phyloP scores from a whole-genome alignment of 192 early-diverging fungal species.

The Podila horticola region DNA sequence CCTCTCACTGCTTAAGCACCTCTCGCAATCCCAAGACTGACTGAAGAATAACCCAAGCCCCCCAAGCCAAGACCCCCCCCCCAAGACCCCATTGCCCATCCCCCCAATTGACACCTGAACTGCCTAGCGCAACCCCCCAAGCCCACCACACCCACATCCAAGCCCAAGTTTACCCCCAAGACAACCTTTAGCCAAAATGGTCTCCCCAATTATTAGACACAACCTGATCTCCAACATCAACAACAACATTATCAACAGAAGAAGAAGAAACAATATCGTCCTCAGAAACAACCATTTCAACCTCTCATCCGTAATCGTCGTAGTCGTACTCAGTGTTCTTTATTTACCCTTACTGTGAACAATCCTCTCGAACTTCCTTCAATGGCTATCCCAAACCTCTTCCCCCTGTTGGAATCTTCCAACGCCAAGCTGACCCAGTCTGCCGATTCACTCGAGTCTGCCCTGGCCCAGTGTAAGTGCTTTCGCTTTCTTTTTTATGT shows the following conservation, averaged over 20 bases:
- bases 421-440: conserved; percentile 14
- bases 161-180: background rate
- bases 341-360: conserved; percentile 2
- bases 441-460: conserved; percentile 39
- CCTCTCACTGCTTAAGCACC: conserved; percentile 19
- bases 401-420: conserved; percentile 10
- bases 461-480: conserved; percentile 33
- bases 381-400: conserved; percentile 26
- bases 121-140: background rate
- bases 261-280: background rate
- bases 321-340: conserved; percentile 1
- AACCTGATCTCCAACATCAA: conserved; percentile 6
- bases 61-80: background rate
- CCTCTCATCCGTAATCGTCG: background rate
- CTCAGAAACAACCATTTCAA: background rate
- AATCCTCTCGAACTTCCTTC: background rate
- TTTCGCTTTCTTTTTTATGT: background rate
- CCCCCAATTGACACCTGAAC: background rate
- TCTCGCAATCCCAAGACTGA: background rate
- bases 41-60: background rate
- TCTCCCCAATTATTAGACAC: conserved; percentile 2
- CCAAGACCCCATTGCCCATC: background rate
- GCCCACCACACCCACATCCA: conserved; percentile 1
- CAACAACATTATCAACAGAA: background rate
- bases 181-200: conserved; percentile 5